These are phyloP conservation scores for Saxophila tyrrhenica DNA, from an alignment of 495 filamentous ascomycete genomes.

Conservation along the genomic window DNA sequence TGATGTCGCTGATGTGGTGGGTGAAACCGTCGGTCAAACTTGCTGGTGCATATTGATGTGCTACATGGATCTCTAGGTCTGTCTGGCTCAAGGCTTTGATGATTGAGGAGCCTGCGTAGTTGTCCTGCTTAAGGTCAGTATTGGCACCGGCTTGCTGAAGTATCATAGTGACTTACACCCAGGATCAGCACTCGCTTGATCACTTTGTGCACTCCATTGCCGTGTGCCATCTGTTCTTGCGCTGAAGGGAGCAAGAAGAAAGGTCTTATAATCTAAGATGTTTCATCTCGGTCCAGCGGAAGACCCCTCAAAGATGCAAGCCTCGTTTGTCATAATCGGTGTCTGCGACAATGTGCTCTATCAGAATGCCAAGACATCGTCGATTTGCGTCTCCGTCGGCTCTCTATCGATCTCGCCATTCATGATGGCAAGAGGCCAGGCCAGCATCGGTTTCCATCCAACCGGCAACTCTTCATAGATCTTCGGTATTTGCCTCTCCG, in stretches of 20 bases:
- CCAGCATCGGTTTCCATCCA: conserved; percentile 2
- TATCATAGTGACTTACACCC: not conserved
- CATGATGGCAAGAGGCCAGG: conserved; percentile 4
- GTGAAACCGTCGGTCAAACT: conserved; percentile 27
- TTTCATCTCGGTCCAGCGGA: not conserved
- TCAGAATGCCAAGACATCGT: not conserved
- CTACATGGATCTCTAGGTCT: conserved; percentile 48
- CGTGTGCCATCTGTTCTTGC: not conserved
- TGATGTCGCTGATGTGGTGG: not conserved
- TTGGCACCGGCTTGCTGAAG: not conserved
- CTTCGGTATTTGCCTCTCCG: conserved; percentile 6
- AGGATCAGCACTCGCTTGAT: not conserved
- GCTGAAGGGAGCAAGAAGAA: not conserved
- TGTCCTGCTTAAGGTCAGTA: not conserved
- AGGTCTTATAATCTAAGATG: not conserved
- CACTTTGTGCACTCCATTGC: not conserved
- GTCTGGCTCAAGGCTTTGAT: conserved; percentile 42
- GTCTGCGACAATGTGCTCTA: not conserved
- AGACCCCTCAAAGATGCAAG: not conserved
- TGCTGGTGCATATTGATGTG: conserved; percentile 34
- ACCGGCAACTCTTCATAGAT: not conserved
- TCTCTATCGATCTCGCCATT: conserved; percentile 2
- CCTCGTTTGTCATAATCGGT: not conserved
- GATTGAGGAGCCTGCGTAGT: conserved; percentile 41
- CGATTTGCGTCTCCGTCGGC: conserved; percentile 1